Conservation (phyloP, 495 filamentous ascomycete genomes). For the Aspergillus coremiiformis region DNA sequence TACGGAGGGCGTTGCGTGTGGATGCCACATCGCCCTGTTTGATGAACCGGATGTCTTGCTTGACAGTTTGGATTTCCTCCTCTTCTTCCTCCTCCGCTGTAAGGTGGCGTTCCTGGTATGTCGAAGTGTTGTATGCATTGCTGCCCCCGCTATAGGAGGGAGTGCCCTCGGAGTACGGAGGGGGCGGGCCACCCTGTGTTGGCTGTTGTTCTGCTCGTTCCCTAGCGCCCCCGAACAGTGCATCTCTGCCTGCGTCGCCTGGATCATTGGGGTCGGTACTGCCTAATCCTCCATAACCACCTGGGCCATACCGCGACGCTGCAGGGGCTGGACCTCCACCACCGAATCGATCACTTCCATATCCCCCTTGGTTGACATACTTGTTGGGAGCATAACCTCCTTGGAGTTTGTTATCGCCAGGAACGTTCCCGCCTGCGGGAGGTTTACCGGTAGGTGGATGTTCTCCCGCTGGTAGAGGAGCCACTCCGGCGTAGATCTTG, state of each 20-base stretch:
- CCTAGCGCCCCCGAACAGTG: slow-evolving; percentile 57
- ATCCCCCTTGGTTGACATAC: slow-evolving; percentile 57
- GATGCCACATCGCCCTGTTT: slow-evolving; percentile 70
- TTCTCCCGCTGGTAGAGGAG: slow-evolving; percentile 22
- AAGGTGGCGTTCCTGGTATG: slow-evolving; percentile 58
- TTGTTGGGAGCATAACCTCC: slow-evolving; percentile 52
- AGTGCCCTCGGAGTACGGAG: slow-evolving; percentile 37
- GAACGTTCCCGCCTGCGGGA: slow-evolving; percentile 28
- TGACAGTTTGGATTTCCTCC: slow-evolving; percentile 59
- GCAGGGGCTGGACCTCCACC: slow-evolving; percentile 25
- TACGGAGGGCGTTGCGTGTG: slow-evolving; percentile 58
- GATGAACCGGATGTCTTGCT: slow-evolving; percentile 65
- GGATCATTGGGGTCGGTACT: slow-evolving; percentile 47
- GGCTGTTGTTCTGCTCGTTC: slow-evolving; percentile 44
- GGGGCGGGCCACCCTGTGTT: slow-evolving; percentile 28
- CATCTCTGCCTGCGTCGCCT: slow-evolving; percentile 50
- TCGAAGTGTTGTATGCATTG: slow-evolving; percentile 49
- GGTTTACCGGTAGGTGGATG: slow-evolving; percentile 12
- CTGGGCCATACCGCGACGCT: slow-evolving; percentile 46
- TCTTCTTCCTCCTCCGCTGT: slow-evolving; percentile 70
- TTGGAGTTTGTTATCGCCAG: slow-evolving; percentile 43
- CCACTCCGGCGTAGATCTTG: slow-evolving; percentile 42
- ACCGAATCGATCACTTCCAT: slow-evolving; percentile 58
- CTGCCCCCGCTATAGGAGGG: slow-evolving; percentile 41
- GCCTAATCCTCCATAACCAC: slow-evolving; percentile 70